phyloP scores from a whole-genome alignment of 2,329 filamentous ascomycete genomes.

The Phyllosticta citribraziliensis region DNA sequence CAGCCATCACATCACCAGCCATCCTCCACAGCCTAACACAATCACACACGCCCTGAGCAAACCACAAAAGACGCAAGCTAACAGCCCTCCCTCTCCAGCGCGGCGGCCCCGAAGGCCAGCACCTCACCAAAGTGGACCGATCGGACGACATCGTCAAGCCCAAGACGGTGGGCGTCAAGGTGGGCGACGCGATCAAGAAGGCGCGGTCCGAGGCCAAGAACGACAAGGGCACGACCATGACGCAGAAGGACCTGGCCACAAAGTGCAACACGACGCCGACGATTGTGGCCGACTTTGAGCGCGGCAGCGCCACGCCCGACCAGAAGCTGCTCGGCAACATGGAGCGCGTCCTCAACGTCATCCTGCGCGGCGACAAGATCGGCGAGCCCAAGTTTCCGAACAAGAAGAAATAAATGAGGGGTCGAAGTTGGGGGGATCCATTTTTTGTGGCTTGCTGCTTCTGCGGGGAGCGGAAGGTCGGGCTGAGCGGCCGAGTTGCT shows the following conservation, averaged over 20 bases:
- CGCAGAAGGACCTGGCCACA: constrained; percentile 77
- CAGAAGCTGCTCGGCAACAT: constrained; percentile 71
- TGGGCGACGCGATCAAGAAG: constrained; percentile 74
- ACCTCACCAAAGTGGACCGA: constrained; percentile 94
- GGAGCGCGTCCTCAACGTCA: constrained; percentile 79
- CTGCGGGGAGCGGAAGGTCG: neutral
- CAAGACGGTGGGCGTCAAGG: constrained; percentile 68
- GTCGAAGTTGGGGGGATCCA: no score
- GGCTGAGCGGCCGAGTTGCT: no score
- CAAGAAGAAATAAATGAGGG: constrained; percentile 47
- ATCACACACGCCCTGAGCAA: no score
- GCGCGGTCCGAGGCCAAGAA: constrained; percentile 73
- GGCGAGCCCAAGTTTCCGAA: constrained; percentile 69
- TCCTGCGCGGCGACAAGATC: constrained; percentile 77
- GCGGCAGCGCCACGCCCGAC: constrained; percentile 66
- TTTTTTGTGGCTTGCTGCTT: neutral
- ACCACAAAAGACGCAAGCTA: constrained; percentile 22
- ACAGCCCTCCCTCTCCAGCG: constrained; percentile 24
- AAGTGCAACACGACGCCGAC: constrained; percentile 80
- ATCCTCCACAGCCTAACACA: neutral
- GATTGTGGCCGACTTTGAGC: constrained; percentile 78
- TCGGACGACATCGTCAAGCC: constrained; percentile 96
- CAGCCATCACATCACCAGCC: neutral
- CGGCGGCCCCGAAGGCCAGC: constrained; percentile 68
- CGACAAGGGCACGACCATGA: constrained; percentile 64